These are phyloP conservation scores for Phytophthora sansomeana DNA, from an alignment of 352 stramenopile genomes.

Conservation along the genomic window DNA sequence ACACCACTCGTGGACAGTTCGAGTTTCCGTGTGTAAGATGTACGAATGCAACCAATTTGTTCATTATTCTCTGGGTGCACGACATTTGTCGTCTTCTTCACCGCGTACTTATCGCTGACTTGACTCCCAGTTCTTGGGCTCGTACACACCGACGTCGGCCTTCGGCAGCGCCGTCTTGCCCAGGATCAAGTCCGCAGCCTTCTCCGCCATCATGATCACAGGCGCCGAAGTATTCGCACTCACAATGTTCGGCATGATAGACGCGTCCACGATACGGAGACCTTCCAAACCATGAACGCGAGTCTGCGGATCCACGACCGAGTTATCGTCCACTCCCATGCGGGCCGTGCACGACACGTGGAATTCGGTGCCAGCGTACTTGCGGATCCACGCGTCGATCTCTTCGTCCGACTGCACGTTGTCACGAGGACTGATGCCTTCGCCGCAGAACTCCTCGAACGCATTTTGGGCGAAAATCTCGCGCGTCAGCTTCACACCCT, in stretches of 20 bases:
- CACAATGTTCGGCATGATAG: conserved; percentile 93
- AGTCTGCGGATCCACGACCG: conserved; percentile 88
- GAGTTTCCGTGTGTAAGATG: conserved; percentile 5
- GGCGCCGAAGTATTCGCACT: conserved; percentile 95
- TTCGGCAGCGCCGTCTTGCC: conserved; percentile 67
- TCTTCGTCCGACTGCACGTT: conserved; percentile 61
- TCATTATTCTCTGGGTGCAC: conserved; percentile 2
- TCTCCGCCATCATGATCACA: conserved; percentile 93
- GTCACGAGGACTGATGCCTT: conserved; percentile 67
- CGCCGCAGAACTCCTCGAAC: conserved; percentile 80
- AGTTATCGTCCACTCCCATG: conserved; percentile 77
- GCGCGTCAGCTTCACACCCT: conserved; percentile 73
- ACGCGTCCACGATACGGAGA: conserved; percentile 92
- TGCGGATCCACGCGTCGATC: conserved; percentile 84
- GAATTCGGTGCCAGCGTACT: conserved; percentile 82
- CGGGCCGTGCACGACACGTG: conserved; percentile 88
- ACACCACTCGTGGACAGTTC: not conserved
- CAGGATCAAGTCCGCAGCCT: conserved; percentile 92
- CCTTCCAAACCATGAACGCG: conserved; percentile 87
- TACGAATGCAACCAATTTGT: conserved; percentile 7
- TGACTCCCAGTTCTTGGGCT: conserved; percentile 65
- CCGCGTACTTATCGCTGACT: conserved; percentile 55
- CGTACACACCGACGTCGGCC: conserved; percentile 68
- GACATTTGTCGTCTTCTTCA: conserved; percentile 1
- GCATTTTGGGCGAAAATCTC: conserved; percentile 87